Conservation (phyloP, 331 rosid species). For the Telfairia occidentalis region DNA sequence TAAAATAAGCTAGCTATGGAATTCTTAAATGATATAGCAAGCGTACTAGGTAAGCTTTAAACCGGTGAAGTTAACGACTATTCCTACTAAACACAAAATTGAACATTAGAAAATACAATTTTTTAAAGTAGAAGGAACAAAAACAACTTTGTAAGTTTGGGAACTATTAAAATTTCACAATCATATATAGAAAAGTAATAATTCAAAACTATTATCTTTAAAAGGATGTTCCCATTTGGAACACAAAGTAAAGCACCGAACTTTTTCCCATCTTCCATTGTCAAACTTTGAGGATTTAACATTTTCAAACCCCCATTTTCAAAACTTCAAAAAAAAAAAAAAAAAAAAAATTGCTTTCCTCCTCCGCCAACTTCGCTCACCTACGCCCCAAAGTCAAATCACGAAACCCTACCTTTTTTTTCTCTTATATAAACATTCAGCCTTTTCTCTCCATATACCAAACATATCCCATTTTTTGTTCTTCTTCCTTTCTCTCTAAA, state of each 20-base stretch:
- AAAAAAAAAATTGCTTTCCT: not conserved
- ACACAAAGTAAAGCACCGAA: not conserved
- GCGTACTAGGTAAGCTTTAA: not conserved
- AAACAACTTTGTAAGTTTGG: too few relatives aligned
- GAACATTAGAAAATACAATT: too few relatives aligned
- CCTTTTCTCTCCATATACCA: slow-evolving; percentile 5
- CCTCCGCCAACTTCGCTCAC: slow-evolving; percentile 16
- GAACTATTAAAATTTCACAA: too few relatives aligned
- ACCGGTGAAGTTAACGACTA: too few relatives aligned
- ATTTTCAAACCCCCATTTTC: slow-evolving; percentile 23
- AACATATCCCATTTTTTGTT: not conserved
- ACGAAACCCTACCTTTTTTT: slow-evolving; percentile 7
- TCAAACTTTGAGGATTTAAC: slow-evolving; percentile 17
- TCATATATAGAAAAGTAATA: too few relatives aligned
- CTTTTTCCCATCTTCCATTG: not conserved
- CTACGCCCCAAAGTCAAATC: slow-evolving; percentile 35
- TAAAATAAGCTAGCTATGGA: not conserved
- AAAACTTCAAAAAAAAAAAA: slow-evolving; percentile 13
- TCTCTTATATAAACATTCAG: slow-evolving; percentile 10
- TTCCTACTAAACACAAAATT: too few relatives aligned
- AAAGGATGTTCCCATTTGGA: not conserved
- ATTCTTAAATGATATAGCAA: not conserved
- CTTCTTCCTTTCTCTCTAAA: not conserved
- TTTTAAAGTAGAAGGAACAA: too few relatives aligned
- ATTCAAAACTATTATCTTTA: too few relatives aligned